Evolutionary conservation across 1,139 yeast species (phyloP), one percentile per base, ranked within the genome.

Genomic region (Hyphopichia burtonii): DNA sequence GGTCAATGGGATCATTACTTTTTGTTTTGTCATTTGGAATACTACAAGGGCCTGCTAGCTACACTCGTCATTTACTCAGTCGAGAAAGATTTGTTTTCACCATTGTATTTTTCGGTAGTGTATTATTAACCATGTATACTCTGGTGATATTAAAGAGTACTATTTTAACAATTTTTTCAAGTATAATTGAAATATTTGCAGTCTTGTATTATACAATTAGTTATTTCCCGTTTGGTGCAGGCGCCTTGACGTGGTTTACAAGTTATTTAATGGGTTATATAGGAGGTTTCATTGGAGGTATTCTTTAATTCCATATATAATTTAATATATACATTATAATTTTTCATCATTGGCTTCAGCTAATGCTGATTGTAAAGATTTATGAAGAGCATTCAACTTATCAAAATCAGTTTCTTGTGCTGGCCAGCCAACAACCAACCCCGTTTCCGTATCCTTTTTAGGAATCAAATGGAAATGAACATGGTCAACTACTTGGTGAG

Each of bases 401-500:
- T 70, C 86, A 59, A 84, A 78, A 57, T 85, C 85, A 40, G 93
- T 84, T 43, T 74, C 77, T 51, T 82, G 79, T n/a, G 88, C 82
- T 4, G 97, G 97, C 97, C 98, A 91, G 27, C 93, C 96, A 31
- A 91, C 90, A 31, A 74, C 76, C 49, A 91, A 75, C 0, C 98
- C 98, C 15, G 90, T 71, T 32, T 74, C 74, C 2, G 63, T 70
- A 53, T 82, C 82, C 44, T 75, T 76, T 75, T 91, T 91, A 36
- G 99, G 99, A 57, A 93, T 93, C 65, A 93, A 79, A 61, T 93
- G 99, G 76, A 93, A 86, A 64, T 91, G 99, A 44, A 91, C 97
- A 63, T 93, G 99, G 56, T 86, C 96, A 46, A 93, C 97, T 45
- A 76, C 82, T 66, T 93, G 98, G 61, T 91, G 97, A 18, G 98